A percentile compares a stretch with the other conserved stretches of the same genome.
Conservation (phyloP, 768 basidiomycete genomes). For the Fistulinella prunicolor region DNA sequence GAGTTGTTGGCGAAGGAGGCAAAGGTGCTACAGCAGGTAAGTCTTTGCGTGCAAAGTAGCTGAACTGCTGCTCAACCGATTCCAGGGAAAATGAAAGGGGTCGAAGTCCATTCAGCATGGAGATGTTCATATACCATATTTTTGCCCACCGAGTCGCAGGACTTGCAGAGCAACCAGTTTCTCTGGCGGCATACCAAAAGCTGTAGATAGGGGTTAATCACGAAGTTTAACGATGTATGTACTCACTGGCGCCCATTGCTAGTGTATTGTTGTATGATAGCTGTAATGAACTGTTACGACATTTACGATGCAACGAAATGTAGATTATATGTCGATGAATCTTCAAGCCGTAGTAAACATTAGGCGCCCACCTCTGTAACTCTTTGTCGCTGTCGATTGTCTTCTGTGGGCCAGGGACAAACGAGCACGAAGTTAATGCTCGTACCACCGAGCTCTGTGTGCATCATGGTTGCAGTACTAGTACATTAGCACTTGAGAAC, state of each 20-base stretch:
- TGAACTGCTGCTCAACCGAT: neutral
- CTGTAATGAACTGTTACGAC: slow-evolving; percentile 5
- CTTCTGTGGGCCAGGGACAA: too few species aligned
- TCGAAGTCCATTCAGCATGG: neutral
- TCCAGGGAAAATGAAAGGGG: slow-evolving; percentile 20
- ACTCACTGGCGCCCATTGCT: slow-evolving; percentile 4
- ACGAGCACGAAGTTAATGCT: too few species aligned
- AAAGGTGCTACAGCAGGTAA: slow-evolving; percentile 17
- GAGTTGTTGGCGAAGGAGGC: slow-evolving; percentile 50
- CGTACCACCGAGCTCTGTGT: too few species aligned
- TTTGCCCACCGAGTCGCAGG: neutral
- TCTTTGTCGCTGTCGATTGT: too few species aligned
- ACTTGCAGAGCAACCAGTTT: slow-evolving; percentile 8
- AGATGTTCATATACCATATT: neutral
- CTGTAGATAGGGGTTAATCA: slow-evolving; percentile 10
- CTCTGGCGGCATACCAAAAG: slow-evolving; percentile 15
- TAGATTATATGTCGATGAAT: slow-evolving; percentile 3
- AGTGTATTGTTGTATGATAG: slow-evolving; percentile 21
- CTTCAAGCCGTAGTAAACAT: neutral
- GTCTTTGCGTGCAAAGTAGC: slow-evolving; percentile 3
- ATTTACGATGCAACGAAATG: slow-evolving; percentile 9
- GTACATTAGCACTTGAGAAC: too few species aligned
- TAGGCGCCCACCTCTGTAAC: neutral
- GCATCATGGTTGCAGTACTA: too few species aligned
- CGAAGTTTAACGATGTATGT: slow-evolving; percentile 8